Evolutionary conservation across 495 filamentous ascomycete species (phyloP).

Genomic region (Parathielavia hyrcaniae): DNA sequence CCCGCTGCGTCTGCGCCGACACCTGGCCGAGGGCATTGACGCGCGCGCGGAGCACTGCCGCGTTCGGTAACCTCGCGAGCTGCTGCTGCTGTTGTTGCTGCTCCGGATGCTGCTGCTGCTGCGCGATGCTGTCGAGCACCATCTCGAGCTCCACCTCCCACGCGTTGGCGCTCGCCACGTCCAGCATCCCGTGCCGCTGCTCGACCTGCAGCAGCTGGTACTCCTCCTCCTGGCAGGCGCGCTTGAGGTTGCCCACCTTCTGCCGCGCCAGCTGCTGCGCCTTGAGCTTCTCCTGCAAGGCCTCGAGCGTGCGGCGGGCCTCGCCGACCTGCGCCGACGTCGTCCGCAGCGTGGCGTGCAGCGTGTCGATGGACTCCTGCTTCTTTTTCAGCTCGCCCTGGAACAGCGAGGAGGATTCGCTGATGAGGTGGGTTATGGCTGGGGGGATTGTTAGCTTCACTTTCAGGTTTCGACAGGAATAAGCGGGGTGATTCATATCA

Average conservation of each 20-base stretch:
- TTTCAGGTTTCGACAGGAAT: not conserved
- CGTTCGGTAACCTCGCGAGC: conserved; percentile 30
- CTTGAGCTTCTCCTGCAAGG: conserved; percentile 52
- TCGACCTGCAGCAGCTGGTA: conserved; percentile 35
- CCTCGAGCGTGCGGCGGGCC: conserved; percentile 62
- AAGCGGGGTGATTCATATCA: conserved; percentile 14
- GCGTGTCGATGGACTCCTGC: conserved; percentile 70
- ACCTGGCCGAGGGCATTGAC: conserved; percentile 48
- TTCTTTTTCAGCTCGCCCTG: conserved; percentile 69
- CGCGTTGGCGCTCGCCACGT: conserved; percentile 26
- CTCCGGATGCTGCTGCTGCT: not conserved
- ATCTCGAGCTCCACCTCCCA: conserved; percentile 39
- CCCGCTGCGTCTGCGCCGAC: conserved; percentile 54
- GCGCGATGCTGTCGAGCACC: conserved; percentile 19
- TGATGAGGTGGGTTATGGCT: conserved; percentile 71
- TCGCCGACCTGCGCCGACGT: conserved; percentile 70
- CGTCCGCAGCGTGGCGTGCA: conserved; percentile 70
- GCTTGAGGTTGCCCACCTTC: conserved; percentile 43
- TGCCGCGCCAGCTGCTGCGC: conserved; percentile 42
- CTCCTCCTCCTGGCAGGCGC: conserved; percentile 47
- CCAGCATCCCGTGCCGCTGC: conserved; percentile 34
- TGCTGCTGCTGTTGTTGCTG: not conserved
- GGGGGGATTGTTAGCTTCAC: conserved; percentile 31
- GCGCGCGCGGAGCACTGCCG: conserved; percentile 38
- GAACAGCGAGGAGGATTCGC: conserved; percentile 65